Percentiles rank a stretch among this genome's conserved stretches.
phyloP scores from a whole-genome alignment of 306 rosid genomes.

The Lathyrus tuberosus region DNA sequence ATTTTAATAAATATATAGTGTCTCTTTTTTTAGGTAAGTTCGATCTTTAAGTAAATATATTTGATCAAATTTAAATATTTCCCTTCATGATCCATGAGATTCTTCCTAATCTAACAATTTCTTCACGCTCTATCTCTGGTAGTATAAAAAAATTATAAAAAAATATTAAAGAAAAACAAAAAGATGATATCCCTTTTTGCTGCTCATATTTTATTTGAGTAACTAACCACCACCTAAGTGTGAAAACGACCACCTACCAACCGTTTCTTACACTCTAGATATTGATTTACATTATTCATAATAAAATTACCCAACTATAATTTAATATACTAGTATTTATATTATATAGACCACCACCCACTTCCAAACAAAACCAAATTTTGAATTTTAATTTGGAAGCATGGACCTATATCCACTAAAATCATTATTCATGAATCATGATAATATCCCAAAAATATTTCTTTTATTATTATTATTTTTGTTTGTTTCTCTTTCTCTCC shows the following conservation, averaged over 20 bases:
- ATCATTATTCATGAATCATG: constrained; percentile 53
- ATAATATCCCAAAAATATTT: constrained; percentile 47
- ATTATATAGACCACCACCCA: constrained; percentile 59
- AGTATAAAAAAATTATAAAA: not conserved
- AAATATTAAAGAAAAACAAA: constrained; percentile 35
- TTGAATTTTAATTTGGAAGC: constrained; percentile 43
- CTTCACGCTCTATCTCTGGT: not conserved
- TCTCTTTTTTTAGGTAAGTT: no score
- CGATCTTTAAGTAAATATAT: no score
- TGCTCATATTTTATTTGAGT: constrained; percentile 50
- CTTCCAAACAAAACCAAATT: constrained; percentile 59
- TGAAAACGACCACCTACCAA: constrained; percentile 89
- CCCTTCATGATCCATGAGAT: no score
- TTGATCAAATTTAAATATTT: no score
- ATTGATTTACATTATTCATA: not conserved
- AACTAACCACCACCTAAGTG: constrained; percentile 59
- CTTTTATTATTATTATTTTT: constrained; percentile 38
- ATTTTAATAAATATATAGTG: no score
- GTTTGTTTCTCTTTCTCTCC: constrained; percentile 27
- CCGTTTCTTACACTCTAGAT: constrained; percentile 50
- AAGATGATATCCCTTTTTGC: constrained; percentile 40
- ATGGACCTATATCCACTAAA: constrained; percentile 50
- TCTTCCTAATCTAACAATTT: not conserved
- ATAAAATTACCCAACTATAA: constrained; percentile 25
- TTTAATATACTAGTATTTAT: constrained; percentile 43